These are phyloP conservation scores for Pterula multifida DNA, from an alignment of 1,284 basidiomycete genomes.

Conservation along the genomic window DNA sequence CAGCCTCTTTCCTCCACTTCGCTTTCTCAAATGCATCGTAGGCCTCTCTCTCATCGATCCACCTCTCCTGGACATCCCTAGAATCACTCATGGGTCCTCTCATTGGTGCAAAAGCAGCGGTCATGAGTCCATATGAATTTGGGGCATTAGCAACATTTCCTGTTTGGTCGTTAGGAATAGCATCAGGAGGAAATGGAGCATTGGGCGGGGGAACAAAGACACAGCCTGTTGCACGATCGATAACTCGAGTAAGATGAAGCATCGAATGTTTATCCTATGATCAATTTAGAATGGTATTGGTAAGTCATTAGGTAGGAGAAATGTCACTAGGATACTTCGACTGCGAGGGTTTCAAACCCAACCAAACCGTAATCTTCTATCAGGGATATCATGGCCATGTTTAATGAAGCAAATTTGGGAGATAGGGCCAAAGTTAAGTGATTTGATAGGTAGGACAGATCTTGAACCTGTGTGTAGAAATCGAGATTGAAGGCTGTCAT, in stretches of 20 bases:
- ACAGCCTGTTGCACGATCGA: slow-evolving; percentile 87
- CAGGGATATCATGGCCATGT: slow-evolving; percentile 82
- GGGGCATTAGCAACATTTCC: slow-evolving; percentile 38
- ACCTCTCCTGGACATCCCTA: slow-evolving; percentile 79
- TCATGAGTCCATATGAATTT: slow-evolving; percentile 57
- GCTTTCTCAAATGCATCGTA: slow-evolving; percentile 70
- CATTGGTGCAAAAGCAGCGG: slow-evolving; percentile 49
- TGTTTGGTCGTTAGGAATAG: slow-evolving; percentile 27
- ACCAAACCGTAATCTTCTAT: slow-evolving; percentile 94
- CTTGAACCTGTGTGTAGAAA: slow-evolving; percentile 97
- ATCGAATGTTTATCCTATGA: slow-evolving; percentile 86
- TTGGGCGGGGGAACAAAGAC: slow-evolving; percentile 60
- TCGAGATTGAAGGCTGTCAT: slow-evolving; percentile 71
- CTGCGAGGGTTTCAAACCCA: slow-evolving; percentile 93
- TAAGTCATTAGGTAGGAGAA: not conserved
- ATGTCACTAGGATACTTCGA: slow-evolving; percentile 50
- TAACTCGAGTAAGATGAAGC: slow-evolving; percentile 69
- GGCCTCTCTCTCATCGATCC: slow-evolving; percentile 68
- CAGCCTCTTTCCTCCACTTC: slow-evolving; percentile 58
- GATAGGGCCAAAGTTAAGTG: slow-evolving; percentile 54
- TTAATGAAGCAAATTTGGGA: slow-evolving; percentile 66
- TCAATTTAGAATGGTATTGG: not conserved
- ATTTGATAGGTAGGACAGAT: slow-evolving; percentile 82
- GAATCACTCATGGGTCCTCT: slow-evolving; percentile 47
- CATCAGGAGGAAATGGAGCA: slow-evolving; percentile 36